A percentile compares a stretch with the other conserved stretches of the same genome.
Evolutionary conservation across 805 yeast species (phyloP).

Genomic region (Myxozyma kluyveri): DNA sequence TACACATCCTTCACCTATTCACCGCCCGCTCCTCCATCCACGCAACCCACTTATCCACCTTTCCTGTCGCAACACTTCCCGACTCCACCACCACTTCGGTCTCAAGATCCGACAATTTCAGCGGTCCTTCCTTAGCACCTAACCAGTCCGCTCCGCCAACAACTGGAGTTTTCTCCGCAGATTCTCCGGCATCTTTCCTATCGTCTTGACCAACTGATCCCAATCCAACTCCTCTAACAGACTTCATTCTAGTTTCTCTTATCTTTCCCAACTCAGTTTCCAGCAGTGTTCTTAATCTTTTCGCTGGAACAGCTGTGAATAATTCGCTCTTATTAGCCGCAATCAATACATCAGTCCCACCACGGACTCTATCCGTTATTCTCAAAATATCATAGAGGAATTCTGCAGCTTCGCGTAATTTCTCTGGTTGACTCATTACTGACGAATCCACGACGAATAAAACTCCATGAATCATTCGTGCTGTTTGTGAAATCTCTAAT

Average conservation of each 20-base stretch:
- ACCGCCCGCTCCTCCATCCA: conserved; percentile 79
- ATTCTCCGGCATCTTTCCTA: conserved; percentile 8
- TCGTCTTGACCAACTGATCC: conserved; percentile 2
- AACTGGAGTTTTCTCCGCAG: conserved; percentile 3
- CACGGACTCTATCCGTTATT: conserved; percentile 60
- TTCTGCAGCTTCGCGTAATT: conserved; percentile 29
- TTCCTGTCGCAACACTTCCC: conserved; percentile 66
- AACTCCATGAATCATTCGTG: conserved; percentile 57
- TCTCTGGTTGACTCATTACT: conserved; percentile 23
- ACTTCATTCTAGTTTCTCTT: conserved; percentile 48
- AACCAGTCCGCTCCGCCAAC: conserved; percentile 14
- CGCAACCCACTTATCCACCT: conserved; percentile 60
- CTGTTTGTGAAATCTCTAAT: conserved; percentile 44
- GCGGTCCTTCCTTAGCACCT: conserved; percentile 12
- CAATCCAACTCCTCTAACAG: conserved; percentile 43
- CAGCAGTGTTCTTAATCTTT: conserved; percentile 56
- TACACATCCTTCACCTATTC: conserved; percentile 40
- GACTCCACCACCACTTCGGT: conserved; percentile 43
- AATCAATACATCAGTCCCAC: conserved; percentile 60
- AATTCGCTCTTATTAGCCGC: conserved; percentile 85
- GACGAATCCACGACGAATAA: conserved; percentile 78
- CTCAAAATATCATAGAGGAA: conserved; percentile 33
- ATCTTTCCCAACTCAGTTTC: conserved; percentile 62
- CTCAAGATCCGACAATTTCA: conserved; percentile 22
- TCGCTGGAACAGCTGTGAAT: conserved; percentile 74